A percentile compares a stretch with the other conserved stretches of the same genome.
phyloP scores from a whole-genome alignment of 805 yeast species.

The Grigorovia jiainica region DNA sequence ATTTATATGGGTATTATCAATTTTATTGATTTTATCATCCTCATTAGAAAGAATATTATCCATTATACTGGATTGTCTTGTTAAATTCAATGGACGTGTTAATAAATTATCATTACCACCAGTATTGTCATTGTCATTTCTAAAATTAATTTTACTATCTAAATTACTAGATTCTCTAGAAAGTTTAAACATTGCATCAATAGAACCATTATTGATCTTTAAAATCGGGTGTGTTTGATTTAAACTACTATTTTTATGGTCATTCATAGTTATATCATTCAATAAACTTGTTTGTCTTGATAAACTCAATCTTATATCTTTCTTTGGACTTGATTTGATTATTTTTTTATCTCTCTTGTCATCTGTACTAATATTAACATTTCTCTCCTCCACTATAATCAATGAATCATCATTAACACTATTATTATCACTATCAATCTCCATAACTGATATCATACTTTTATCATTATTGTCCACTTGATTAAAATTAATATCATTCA shows the following conservation, averaged over 20 bases:
- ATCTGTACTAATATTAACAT: not conserved
- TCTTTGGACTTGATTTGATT: not conserved
- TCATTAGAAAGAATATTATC: too few relatives aligned
- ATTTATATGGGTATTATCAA: too few relatives aligned
- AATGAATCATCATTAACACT: slow-evolving; percentile 14
- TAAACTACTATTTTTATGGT: not conserved
- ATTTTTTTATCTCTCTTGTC: not conserved
- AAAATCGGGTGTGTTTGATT: too few relatives aligned
- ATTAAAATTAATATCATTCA: not conserved
- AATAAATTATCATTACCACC: too few relatives aligned
- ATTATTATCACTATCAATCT: not conserved
- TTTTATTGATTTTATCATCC: too few relatives aligned
- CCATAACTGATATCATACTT: not conserved
- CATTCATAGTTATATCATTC: not conserved
- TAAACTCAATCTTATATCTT: not conserved
- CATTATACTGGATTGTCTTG: not conserved
- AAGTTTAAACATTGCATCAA: too few relatives aligned
- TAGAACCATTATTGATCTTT: too few relatives aligned
- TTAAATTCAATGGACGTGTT: not conserved
- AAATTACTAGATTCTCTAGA: too few relatives aligned
- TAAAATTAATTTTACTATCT: too few relatives aligned
- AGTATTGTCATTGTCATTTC: too few relatives aligned
- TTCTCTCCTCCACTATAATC: slow-evolving; percentile 12
- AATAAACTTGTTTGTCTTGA: not conserved
- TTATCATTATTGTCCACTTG: slow-evolving; percentile 3